Evolutionary conservation across 768 basidiomycete species (phyloP).

Genomic region (Tylopilus rubrobrunneus): DNA sequence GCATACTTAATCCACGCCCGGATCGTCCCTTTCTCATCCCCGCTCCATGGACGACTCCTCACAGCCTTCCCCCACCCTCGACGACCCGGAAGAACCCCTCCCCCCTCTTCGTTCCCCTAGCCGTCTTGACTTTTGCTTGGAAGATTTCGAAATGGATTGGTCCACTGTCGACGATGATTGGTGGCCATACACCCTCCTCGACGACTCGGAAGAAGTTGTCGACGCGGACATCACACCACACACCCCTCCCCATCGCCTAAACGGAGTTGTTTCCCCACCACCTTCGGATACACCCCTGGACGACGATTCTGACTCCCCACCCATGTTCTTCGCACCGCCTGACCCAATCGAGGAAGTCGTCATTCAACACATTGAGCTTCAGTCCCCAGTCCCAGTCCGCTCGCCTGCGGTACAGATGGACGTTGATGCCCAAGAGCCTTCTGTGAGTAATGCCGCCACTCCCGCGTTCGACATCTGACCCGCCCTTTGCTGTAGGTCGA

Average conservation of each 20-base stretch:
- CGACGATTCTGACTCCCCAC: slow-evolving; percentile 7
- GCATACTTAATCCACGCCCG: slow-evolving; percentile 9
- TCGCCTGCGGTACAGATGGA: slow-evolving; percentile 7
- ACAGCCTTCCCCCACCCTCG: background rate
- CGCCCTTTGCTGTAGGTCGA: too few species aligned
- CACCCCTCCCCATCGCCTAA: background rate
- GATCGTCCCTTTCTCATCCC: background rate
- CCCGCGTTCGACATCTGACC: too few species aligned
- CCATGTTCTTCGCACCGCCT: slow-evolving; percentile 10
- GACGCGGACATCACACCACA: background rate
- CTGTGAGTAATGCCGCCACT: too few species aligned
- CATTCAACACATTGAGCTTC: slow-evolving; percentile 1
- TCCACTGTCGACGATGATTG: background rate
- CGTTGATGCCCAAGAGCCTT: background rate
- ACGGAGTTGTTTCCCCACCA: slow-evolving; percentile 4
- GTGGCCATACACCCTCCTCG: background rate
- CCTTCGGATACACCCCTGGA: slow-evolving; percentile 13
- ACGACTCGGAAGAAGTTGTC: slow-evolving; percentile 6
- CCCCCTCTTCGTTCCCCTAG: slow-evolving; percentile 45
- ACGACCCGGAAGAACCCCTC: slow-evolving; percentile 12
- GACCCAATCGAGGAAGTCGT: slow-evolving; percentile 16
- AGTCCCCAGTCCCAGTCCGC: slow-evolving; percentile 23
- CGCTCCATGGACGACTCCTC: slow-evolving; percentile 7
- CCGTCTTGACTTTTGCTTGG: slow-evolving; percentile 41
- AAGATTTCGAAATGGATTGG: slow-evolving; percentile 12